A percentile compares a stretch with the other conserved stretches of the same genome.
Evolutionary conservation across 805 yeast genomes (phyloP).

Genomic region (Saccharomycopsis malanga): DNA sequence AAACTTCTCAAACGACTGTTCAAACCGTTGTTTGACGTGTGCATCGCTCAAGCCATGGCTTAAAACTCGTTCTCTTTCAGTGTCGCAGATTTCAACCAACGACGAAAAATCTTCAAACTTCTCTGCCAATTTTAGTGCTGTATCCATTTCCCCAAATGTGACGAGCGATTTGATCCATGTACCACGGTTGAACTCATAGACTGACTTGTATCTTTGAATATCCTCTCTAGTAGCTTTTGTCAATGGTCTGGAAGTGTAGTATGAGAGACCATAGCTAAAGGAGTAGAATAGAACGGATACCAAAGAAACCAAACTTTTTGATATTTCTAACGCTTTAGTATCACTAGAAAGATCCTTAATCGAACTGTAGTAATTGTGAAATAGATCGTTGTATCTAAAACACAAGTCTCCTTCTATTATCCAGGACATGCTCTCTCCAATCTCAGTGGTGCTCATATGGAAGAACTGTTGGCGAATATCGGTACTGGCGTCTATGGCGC

Average conservation of each 20-base stretch:
- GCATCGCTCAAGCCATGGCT: slow-evolving; percentile 23
- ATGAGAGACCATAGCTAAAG: slow-evolving; percentile 30
- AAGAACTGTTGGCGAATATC: slow-evolving; percentile 6
- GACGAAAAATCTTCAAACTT: slow-evolving; percentile 58
- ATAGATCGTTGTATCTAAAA: slow-evolving; percentile 12
- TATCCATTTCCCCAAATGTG: slow-evolving; percentile 40
- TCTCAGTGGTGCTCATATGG: slow-evolving; percentile 7
- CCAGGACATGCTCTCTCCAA: slow-evolving; percentile 11
- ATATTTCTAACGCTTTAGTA: slow-evolving; percentile 13
- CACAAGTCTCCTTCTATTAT: slow-evolving; percentile 12
- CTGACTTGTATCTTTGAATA: slow-evolving; percentile 22
- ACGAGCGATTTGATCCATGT: slow-evolving; percentile 59
- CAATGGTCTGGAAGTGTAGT: slow-evolving; percentile 26
- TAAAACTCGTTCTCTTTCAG: slow-evolving; percentile 30
- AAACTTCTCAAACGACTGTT: slow-evolving; percentile 49
- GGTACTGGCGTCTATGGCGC: slow-evolving; percentile 15
- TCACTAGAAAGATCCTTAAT: slow-evolving; percentile 3
- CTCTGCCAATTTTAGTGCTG: slow-evolving; percentile 59
- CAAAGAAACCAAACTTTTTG: slow-evolving; percentile 29
- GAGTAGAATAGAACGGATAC: slow-evolving; percentile 37
- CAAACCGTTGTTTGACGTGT: slow-evolving; percentile 29
- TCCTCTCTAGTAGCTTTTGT: slow-evolving; percentile 23
- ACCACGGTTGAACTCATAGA: slow-evolving; percentile 29
- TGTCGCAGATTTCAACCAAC: slow-evolving; percentile 48
- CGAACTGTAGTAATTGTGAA: slow-evolving; percentile 8